A percentile compares a stretch with the other conserved stretches of the same genome.
Conservation (phyloP, 2,329 filamentous ascomycete genomes). For the Calycina herbarum region DNA sequence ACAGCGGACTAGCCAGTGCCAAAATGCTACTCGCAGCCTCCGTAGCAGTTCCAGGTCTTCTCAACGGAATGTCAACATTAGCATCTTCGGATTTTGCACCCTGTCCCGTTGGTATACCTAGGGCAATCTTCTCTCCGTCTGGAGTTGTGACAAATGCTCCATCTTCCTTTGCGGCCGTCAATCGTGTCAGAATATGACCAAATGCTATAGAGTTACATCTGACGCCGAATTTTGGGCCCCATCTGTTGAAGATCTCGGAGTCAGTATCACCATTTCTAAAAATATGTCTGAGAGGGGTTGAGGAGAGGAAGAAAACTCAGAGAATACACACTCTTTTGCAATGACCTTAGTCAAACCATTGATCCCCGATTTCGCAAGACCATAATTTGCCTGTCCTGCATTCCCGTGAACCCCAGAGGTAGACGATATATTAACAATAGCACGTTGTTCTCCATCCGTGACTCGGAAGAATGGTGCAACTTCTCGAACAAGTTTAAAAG, state of each 20-base stretch:
- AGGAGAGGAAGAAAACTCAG: too few species aligned
- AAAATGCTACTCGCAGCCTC: constrained; percentile 79
- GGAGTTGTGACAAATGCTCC: constrained; percentile 77
- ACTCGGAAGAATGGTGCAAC: constrained; percentile 87
- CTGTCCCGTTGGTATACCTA: constrained; percentile 70
- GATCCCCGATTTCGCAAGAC: constrained; percentile 80
- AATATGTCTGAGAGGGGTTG: too few species aligned
- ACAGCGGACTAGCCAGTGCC: constrained; percentile 77
- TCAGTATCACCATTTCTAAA: too few species aligned
- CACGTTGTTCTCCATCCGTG: constrained; percentile 75
- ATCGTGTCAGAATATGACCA: constrained; percentile 74
- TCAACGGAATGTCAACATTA: constrained; percentile 73
- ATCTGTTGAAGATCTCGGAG: constrained; percentile 40
- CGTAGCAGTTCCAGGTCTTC: constrained; percentile 72
- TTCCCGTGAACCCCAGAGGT: constrained; percentile 85
- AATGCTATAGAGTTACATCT: constrained; percentile 83
- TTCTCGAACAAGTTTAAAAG: constrained; percentile 78
- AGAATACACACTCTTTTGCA: constrained; percentile 63
- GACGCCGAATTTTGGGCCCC: constrained; percentile 82
- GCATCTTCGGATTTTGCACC: constrained; percentile 43
- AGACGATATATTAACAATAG: constrained; percentile 80
- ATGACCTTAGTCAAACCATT: constrained; percentile 84
- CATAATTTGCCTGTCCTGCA: constrained; percentile 88
- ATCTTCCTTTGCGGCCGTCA: constrained; percentile 82
- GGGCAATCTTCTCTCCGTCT: constrained; percentile 70